Percentiles rank a stretch among this genome's conserved stretches.
phyloP scores from a whole-genome alignment of 805 yeast genomes.

The Candida cerambycidarum region DNA sequence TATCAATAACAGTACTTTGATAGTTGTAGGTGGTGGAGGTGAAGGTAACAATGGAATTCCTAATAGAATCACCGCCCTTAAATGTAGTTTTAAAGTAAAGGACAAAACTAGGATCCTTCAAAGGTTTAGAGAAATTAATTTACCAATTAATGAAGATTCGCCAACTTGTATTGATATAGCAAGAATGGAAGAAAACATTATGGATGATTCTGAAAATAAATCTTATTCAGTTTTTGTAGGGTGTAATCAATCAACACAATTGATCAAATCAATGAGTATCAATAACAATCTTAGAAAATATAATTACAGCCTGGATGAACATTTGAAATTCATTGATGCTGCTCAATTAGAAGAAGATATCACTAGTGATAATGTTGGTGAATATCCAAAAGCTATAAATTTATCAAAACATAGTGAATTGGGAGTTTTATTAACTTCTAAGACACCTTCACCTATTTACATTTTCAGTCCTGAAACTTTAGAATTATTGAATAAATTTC shows the following conservation, averaged over 20 bases:
- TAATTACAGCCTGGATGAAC: constrained; percentile 54
- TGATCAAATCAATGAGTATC: constrained; percentile 53
- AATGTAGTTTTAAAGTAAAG: constrained; percentile 52
- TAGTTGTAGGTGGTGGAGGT: constrained; percentile 94
- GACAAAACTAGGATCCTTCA: constrained; percentile 46
- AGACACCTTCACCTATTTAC: constrained; percentile 61
- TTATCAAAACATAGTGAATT: constrained; percentile 58
- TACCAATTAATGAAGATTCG: constrained; percentile 73
- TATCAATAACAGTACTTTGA: constrained; percentile 54
- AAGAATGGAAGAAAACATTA: constrained; percentile 6
- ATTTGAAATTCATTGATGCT: constrained; percentile 57
- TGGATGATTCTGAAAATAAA: constrained; percentile 22
- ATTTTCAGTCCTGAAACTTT: constrained; percentile 57
- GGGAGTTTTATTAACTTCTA: constrained; percentile 70
- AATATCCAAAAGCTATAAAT: constrained; percentile 62
- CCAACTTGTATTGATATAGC: constrained; percentile 75
- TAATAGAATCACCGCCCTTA: constrained; percentile 71
- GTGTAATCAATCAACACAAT: constrained; percentile 65
- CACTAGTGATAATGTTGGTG: constrained; percentile 38
- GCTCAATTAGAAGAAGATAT: constrained; percentile 54
- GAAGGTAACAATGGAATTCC: constrained; percentile 88
- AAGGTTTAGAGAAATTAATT: constrained; percentile 59
- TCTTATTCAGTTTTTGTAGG: constrained; percentile 63
- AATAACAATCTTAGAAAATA: constrained; percentile 76
- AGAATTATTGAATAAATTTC: constrained; percentile 53